These are phyloP conservation scores for Gypsophila paniculata DNA, from an alignment of 179 eudicot species.

Conservation along the genomic window DNA sequence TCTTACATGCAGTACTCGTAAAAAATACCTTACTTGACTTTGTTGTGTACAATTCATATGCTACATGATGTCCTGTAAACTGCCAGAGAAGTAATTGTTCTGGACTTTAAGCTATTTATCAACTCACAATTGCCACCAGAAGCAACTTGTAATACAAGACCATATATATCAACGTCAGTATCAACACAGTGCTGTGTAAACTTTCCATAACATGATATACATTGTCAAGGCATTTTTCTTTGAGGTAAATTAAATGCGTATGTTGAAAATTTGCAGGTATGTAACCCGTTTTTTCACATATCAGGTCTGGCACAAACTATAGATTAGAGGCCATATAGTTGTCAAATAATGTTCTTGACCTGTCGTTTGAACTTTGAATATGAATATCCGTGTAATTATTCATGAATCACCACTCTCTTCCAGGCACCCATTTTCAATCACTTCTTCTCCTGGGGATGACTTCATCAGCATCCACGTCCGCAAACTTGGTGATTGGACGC, in stretches of 20 bases:
- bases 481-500: conserved; percentile 91
- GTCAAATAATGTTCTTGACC: background rate
- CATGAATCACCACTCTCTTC: conserved; percentile 9
- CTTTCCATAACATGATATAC: too few species aligned
- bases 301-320: background rate
- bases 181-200: background rate
- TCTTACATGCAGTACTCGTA: too few species aligned
- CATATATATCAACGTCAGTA: background rate
- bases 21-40: too few species aligned
- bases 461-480: conserved; percentile 84
- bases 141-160: background rate
- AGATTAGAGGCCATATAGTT: background rate
- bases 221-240: too few species aligned
- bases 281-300: background rate
- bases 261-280: too few species aligned
- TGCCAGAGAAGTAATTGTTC: too few species aligned
- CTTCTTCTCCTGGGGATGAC: conserved; percentile 93
- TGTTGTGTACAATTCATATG: too few species aligned
- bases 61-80: too few species aligned
- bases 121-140: background rate
- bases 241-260: too few species aligned
- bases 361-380: background rate
- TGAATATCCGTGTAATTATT: background rate
- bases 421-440: conserved; percentile 99
- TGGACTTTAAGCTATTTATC: background rate